Evolutionary conservation across 805 yeast species (phyloP).

Genomic region (Candida awuae): DNA sequence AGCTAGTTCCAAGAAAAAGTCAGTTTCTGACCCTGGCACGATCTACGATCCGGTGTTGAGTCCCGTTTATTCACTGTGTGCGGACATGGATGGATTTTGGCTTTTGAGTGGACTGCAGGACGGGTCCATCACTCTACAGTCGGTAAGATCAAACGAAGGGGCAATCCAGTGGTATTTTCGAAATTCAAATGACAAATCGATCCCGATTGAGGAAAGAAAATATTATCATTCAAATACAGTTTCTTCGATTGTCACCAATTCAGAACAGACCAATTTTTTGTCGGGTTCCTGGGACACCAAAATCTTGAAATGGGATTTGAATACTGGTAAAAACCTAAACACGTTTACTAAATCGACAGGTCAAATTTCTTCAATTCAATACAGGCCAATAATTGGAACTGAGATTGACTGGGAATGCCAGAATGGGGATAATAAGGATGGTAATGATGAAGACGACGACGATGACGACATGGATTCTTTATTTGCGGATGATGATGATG

Average conservation of each 20-base stretch:
- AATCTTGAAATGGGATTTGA: slow-evolving; percentile 77
- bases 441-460: slow-evolving; percentile 11
- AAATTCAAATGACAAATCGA: slow-evolving; percentile 22
- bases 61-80: not conserved
- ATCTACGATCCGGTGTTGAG: not conserved
- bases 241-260: slow-evolving; percentile 58
- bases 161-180: slow-evolving; percentile 64
- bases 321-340: slow-evolving; percentile 50
- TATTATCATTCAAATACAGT: slow-evolving; percentile 63
- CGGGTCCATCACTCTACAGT: slow-evolving; percentile 84
- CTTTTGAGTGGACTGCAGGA: slow-evolving; percentile 63
- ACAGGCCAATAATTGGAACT: slow-evolving; percentile 51
- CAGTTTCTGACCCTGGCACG: slow-evolving; percentile 7
- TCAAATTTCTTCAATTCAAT: slow-evolving; percentile 70
- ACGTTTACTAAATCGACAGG: slow-evolving; percentile 56
- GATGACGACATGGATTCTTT: slow-evolving; percentile 31
- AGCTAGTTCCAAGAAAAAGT: not conserved
- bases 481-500: slow-evolving; percentile 40
- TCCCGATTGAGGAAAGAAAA: not conserved
- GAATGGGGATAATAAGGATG: slow-evolving; percentile 26
- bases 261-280: slow-evolving; percentile 52
- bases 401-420: slow-evolving; percentile 27
- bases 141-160: slow-evolving; percentile 80
- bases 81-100: not conserved
- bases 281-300: slow-evolving; percentile 90